Conservation (phyloP, 768 basidiomycete species). For the Serendipita sp. region DNA sequence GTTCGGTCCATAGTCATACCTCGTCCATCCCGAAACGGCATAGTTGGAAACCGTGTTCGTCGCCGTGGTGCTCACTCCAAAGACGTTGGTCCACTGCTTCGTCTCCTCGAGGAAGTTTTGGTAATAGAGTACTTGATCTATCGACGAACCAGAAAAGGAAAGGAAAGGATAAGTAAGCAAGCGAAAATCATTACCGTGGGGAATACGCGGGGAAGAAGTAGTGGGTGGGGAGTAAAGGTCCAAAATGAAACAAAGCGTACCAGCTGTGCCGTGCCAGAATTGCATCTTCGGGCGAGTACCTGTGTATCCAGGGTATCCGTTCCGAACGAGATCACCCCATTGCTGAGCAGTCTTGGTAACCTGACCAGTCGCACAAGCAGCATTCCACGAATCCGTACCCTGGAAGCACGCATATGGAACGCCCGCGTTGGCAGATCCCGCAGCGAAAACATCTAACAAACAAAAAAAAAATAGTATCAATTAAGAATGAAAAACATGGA, state of each 20-base stretch:
- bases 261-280: conserved; percentile 4
- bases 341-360: background rate
- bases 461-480: too few species aligned
- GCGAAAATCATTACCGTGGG: too few species aligned
- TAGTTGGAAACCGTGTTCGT: background rate
- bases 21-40: background rate
- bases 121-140: conserved; percentile 2
- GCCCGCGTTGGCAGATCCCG: conserved; percentile 1
- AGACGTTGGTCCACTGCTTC: conserved; percentile 6
- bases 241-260: background rate
- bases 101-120: background rate
- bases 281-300: background rate
- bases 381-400: background rate
- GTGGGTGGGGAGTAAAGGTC: too few species aligned
- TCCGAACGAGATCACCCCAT: conserved; percentile 1
- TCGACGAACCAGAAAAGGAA: too few species aligned
- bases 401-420: conserved; percentile 3
- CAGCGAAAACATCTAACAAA: background rate
- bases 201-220: too few species aligned
- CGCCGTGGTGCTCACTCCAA: background rate
- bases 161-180: too few species aligned
- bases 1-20: conserved; percentile 5
- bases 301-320: conserved; percentile 5
- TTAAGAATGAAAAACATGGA: background rate
- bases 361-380: background rate